phyloP scores from a whole-genome alignment of 805 yeast species.

The Limtongia smithiae region DNA sequence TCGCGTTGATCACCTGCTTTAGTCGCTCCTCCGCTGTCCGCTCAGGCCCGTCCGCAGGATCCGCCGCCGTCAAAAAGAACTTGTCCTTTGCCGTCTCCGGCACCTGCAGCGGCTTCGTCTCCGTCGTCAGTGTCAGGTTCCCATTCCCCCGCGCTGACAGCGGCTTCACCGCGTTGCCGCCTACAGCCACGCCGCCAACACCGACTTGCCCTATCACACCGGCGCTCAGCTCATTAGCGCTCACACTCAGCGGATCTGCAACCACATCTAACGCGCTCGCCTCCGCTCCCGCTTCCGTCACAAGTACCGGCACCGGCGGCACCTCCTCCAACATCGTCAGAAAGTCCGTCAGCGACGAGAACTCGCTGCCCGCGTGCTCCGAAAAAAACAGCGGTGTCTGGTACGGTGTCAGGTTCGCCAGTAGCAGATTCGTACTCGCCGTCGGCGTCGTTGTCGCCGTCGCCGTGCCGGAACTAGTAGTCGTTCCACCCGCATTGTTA shows the following conservation, averaged over 20 bases:
- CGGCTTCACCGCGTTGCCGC: neutral
- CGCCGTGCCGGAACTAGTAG: too few species aligned
- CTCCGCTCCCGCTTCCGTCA: conserved; percentile 4
- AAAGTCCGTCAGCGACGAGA: conserved; percentile 83
- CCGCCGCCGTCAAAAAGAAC: conserved; percentile 93
- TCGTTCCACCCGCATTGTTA: too few species aligned
- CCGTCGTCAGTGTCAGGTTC: conserved; percentile 21
- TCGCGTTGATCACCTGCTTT: conserved; percentile 90
- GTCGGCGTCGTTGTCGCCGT: too few species aligned
- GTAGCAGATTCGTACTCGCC: conserved; percentile 2
- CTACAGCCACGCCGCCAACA: neutral
- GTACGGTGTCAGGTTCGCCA: conserved; percentile 19
- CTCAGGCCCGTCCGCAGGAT: conserved; percentile 75
- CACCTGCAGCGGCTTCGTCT: conserved; percentile 6
- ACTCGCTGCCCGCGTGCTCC: conserved; percentile 81
- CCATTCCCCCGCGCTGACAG: conserved; percentile 20
- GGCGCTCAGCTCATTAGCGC: neutral
- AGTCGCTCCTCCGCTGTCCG: conserved; percentile 90
- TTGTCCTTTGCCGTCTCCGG: conserved; percentile 81
- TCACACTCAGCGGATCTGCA: neutral
- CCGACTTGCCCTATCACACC: conserved; percentile 1
- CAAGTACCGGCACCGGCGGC: neutral
- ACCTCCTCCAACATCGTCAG: conserved; percentile 80
- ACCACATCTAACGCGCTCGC: too few species aligned
- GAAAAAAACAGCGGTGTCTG: conserved; percentile 70